Evolutionary conservation across 345 rosid species (phyloP).

Genomic region (Sonneratia caseolaris): DNA sequence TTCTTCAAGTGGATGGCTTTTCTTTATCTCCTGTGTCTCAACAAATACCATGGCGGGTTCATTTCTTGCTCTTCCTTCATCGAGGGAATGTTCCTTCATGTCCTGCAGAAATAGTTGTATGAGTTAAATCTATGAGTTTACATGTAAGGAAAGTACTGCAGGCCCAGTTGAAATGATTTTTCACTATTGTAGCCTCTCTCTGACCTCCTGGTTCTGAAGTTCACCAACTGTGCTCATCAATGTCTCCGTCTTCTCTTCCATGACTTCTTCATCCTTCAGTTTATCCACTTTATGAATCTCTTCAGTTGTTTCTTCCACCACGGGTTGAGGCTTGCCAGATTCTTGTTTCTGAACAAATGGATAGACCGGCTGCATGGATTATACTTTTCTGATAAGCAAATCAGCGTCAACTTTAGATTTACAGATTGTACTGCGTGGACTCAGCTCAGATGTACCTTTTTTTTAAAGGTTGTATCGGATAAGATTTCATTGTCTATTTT

Average conservation of each 20-base stretch:
- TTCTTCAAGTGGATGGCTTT: not conserved
- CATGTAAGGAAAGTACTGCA: not conserved
- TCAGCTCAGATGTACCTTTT: slow-evolving; percentile 2
- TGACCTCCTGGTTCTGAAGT: slow-evolving; percentile 3
- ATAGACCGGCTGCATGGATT: not conserved
- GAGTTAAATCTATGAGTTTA: not conserved
- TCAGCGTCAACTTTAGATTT: not conserved
- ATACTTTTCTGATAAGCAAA: not conserved
- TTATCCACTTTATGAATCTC: not conserved
- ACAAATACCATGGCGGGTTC: not conserved
- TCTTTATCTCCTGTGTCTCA: not conserved
- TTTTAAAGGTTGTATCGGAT: not conserved
- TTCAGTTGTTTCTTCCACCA: not conserved
- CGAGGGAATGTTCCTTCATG: too few species aligned
- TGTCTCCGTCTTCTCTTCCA: not conserved
- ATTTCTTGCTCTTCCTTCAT: too few species aligned
- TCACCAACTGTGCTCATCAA: not conserved
- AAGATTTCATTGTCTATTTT: slow-evolving; percentile 1
- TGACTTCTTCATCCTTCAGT: not conserved
- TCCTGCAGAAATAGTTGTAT: too few species aligned
- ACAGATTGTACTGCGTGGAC: not conserved
- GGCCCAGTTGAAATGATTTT: not conserved
- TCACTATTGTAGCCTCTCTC: not conserved
- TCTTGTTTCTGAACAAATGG: not conserved
- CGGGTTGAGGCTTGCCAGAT: not conserved